A percentile compares a stretch with the other conserved stretches of the same genome.
Conservation (phyloP, 495 filamentous ascomycete species). For the Neurospora discreta region DNA sequence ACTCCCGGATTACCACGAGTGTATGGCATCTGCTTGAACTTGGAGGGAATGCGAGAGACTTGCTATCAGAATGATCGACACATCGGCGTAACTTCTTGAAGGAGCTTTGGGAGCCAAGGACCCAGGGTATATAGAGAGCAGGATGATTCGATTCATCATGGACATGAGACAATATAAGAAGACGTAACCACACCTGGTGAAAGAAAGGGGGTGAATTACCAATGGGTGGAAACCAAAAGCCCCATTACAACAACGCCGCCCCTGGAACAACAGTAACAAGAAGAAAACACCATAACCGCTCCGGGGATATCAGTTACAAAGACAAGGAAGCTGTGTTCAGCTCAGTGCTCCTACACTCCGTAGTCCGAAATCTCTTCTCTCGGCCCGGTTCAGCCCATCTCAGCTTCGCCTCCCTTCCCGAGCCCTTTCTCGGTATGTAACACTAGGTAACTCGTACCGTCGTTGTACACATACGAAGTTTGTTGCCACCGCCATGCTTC, state of each 20-base stretch:
- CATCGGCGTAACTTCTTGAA: background rate
- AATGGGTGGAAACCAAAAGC: too few species aligned
- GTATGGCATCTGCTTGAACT: background rate
- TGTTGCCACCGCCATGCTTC: background rate
- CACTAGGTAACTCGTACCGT: background rate
- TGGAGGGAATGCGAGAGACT: background rate
- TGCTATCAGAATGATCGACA: background rate
- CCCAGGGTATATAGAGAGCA: background rate
- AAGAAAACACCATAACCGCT: background rate
- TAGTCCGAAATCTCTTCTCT: background rate
- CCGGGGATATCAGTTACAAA: background rate
- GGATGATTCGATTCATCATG: background rate
- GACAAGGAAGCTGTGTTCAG: background rate
- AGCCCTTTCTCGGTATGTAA: background rate
- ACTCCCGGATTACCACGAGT: background rate
- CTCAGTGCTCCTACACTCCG: background rate
- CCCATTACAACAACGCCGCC: background rate
- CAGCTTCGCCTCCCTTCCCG: background rate
- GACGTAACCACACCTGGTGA: background rate
- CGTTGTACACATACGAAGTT: background rate
- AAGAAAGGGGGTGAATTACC: background rate
- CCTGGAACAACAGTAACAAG: background rate
- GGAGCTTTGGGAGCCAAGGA: background rate
- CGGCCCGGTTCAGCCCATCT: background rate
- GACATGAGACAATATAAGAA: background rate